Base-by-base conservation (phyloP, 2,329 filamentous ascomycete genomes). In the Xylaria sp. region DNA sequence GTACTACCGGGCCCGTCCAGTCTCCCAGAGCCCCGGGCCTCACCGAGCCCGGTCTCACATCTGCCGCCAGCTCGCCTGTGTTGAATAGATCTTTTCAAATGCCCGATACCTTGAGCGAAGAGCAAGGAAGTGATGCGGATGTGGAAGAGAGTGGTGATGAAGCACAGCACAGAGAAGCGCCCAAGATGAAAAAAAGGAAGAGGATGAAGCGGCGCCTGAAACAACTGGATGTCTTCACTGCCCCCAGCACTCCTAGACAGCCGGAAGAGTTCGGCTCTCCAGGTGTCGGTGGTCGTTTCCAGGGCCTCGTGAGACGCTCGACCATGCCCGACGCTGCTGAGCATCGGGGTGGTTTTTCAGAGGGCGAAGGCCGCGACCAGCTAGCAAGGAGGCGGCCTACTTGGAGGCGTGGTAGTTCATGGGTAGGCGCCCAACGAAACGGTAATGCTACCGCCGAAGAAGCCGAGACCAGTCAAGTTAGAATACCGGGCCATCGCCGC, bases 131-230 rank as follows among this genome's bases (percentile, higher is more conserved):
- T 74, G 92, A 94, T 74, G 87, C 90, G 0, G 92, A 95, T 74
- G 92, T 89, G 1, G 94, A 96, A 74, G 92, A 95, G 73, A 96
- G 92, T 46, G 91, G 89, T 0, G 92, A 93, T 55, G 94, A 97
- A 73, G 84, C n/a, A 78, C 79, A 17, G 71, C 77, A n/a, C 73
- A 78, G 14, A 79, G 65, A 81, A 55, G 71, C 77, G 28, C 70
- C 76, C 1, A 85, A 84, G 65, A 81, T 81, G 33, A 91, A 85
- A 76, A 88, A 84, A 75, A 89, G 88, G 75, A 85, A 87, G 67
- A 87, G 86, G 73, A 88, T 83, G 69, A 83, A 84, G 64, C 85
- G 81, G 38, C 82, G 82, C 74, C 76, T 80, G 33, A 81, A 84
- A 78, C 76, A 83, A 76, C 71, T 82, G 72, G 77, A 87, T 73